Base-by-base conservation (phyloP, 345 rosid species). In the Excoecaria agallocha region DNA sequence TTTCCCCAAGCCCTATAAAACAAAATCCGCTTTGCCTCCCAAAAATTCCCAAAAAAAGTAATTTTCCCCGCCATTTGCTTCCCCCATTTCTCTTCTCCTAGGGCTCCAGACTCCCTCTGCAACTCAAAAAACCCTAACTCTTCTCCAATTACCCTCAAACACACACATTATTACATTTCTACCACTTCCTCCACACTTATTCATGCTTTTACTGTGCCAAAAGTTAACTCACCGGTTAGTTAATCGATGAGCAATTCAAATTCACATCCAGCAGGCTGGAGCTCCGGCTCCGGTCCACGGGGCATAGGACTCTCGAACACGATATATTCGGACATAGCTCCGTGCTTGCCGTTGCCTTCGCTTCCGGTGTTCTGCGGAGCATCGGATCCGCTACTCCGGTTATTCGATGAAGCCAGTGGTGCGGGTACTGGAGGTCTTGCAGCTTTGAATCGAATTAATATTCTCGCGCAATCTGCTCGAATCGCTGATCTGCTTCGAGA, bases 231-330 rank as follows among this genome's bases (percentile, higher is more conserved):
- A 58, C 85, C 72, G 77, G 78, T 67, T 77, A 68, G 51, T 52
- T 68, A 46, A 58, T 68, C 85, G 84, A 94, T 94, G 98, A 93
- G 82, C 82, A 65, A 82, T 71, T 70, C 49, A 30, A 61, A 55
- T 56, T 70, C 72, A 35, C 51, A 66, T 76, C 85, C 88, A 9
- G 69, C 81, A 80, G 64, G 74, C 13, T 15, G 70, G 70, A 24
- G 56, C 56, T 67, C 70, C 74, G 84, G 68, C 70, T 81, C 79
- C 71, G 65, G 52, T 43, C 69, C 73, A 24, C 52, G 85, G 51
- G 99, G 97, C 65, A 89, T 95, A 75, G 96, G 98, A 11, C 81
- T 95, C 22, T 86, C 98, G 74, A 95, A 95, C 83, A 93, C 96
- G 3, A 82, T 91, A 37, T 93, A 95, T 88, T 93, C 99, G 55